These are phyloP conservation scores for Geotrichum histeridarum DNA, from an alignment of 1,139 yeast genomes.

Conservation along the genomic window DNA sequence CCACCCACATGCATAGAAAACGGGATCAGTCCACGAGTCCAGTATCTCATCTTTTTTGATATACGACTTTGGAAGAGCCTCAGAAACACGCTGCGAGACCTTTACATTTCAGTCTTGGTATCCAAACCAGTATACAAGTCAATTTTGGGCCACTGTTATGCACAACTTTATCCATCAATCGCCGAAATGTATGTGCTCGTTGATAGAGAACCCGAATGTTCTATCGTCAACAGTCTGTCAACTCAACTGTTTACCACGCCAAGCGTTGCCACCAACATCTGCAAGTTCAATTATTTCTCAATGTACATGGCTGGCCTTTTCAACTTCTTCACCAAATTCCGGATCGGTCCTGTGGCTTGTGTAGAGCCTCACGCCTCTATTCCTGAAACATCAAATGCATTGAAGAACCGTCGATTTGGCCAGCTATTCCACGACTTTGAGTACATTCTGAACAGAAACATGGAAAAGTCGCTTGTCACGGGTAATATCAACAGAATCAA, in stretches of 20 bases:
- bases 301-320: conserved; percentile 63
- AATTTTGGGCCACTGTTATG: conserved; percentile 68
- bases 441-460: conserved; percentile 66
- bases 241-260: conserved; percentile 88
- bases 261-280: conserved; percentile 63
- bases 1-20: conserved; percentile 10
- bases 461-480: conserved; percentile 43
- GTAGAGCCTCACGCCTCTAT: conserved; percentile 38
- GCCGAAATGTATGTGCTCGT: conserved; percentile 65
- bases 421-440: conserved; percentile 83
- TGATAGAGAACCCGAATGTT: conserved; percentile 79
- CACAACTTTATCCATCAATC: conserved; percentile 75
- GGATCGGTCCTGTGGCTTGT: conserved; percentile 47
- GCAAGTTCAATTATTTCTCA: conserved; percentile 64
- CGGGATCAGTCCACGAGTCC: conserved; percentile 50
- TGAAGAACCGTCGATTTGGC: conserved; percentile 77
- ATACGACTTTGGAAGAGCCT: conserved; percentile 67
- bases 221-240: conserved; percentile 67
- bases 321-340: conserved; percentile 57
- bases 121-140: conserved; percentile 58
- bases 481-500: conserved; percentile 36
- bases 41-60: conserved; percentile 66
- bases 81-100: conserved; percentile 57
- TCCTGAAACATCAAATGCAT: conserved; percentile 37
- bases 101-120: conserved; percentile 65